Base-by-base conservation (phyloP, 768 basidiomycete genomes). In the Tulasnella sp. region DNA sequence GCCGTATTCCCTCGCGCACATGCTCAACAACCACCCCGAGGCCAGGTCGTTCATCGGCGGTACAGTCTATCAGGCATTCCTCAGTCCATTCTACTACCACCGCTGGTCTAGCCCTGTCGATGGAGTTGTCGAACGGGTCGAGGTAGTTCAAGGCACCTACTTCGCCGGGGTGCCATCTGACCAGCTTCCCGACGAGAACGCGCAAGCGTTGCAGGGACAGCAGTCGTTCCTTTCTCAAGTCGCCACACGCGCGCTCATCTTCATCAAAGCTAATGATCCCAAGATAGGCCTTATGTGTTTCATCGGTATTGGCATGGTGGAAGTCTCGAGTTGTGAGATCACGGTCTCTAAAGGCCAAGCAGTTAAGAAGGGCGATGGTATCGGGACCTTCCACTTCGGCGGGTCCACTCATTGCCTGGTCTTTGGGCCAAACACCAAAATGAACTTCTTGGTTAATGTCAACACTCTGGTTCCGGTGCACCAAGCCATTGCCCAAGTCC, bases 311-410 rank as follows among this genome's bases (percentile, higher is more conserved):
- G 82, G 83, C 0, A 81, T 85, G 73, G 72, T 72, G 0, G 82
- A 84, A 66, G 74, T 84, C 1, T 83, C 80, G 30, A 82, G 80
- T n/a, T 79, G 77, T 61, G 74, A 77, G 62, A 65, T 76, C 19
- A 75, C 69, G 0, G 81, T 82, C 22, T 68, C 67, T 64, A 70
- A 66, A 15, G 77, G 78, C 0, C 66, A 81, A 29, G 60, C 60
- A 38, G 67, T 83, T 22, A 70, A 68, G 55, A 77, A 76, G 62
- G 82, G 84, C 1, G 77, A 83, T 29, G 68, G 82, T 65, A 60
- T 81, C 0, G 83, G 83, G 60, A 75, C 72, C 74, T 80, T 84
- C 76, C 81, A 81, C 66, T 82, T 80, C 69, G 81, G 80, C 8
- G 81, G 81, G 7, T 82, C 78, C 31, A 74, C 78, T 1, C 73